Evolutionary conservation across 345 rosid species (phyloP).

Genomic region (Pugionium cornutum): DNA sequence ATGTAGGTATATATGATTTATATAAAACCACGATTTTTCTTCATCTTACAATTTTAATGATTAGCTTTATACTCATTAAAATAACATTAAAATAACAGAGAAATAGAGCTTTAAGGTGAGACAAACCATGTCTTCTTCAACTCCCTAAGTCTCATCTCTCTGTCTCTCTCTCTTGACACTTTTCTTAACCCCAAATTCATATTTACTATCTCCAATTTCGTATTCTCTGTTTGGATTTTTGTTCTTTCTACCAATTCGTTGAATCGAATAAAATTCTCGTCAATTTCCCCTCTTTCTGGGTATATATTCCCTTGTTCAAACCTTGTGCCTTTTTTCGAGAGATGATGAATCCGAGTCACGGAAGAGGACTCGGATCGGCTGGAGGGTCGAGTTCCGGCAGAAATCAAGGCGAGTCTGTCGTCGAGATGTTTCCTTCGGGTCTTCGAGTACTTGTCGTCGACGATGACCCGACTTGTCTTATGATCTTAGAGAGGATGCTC

Average conservation of each 20-base stretch:
- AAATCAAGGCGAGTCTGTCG: constrained; percentile 45
- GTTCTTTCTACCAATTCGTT: background rate
- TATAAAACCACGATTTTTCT: background rate
- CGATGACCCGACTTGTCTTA: constrained; percentile 94
- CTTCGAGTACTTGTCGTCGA: constrained; percentile 89
- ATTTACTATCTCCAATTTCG: constrained; percentile 33
- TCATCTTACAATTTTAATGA: background rate
- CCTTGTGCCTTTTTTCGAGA: constrained; percentile 19
- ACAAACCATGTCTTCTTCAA: constrained; percentile 51
- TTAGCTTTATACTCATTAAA: constrained; percentile 35
- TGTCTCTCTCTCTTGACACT: constrained; percentile 25
- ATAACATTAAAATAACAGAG: constrained; percentile 38
- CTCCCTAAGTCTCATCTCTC: constrained; percentile 45
- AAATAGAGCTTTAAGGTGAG: constrained; percentile 55
- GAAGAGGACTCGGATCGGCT: constrained; percentile 66
- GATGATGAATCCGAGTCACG: constrained; percentile 68
- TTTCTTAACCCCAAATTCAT: constrained; percentile 37
- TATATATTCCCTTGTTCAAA: constrained; percentile 21
- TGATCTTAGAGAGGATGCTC: constrained; percentile 94
- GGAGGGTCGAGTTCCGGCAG: constrained; percentile 53
- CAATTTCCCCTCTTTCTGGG: constrained; percentile 13
- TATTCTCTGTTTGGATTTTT: constrained; percentile 3
- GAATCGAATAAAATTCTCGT: constrained; percentile 17
- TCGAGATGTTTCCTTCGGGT: constrained; percentile 81
- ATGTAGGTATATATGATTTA: background rate